Percentiles rank a stretch among this genome's conserved stretches.
phyloP scores from a whole-genome alignment of 1,139 yeast species.

The Hyphopichia pseudoburtonii region DNA sequence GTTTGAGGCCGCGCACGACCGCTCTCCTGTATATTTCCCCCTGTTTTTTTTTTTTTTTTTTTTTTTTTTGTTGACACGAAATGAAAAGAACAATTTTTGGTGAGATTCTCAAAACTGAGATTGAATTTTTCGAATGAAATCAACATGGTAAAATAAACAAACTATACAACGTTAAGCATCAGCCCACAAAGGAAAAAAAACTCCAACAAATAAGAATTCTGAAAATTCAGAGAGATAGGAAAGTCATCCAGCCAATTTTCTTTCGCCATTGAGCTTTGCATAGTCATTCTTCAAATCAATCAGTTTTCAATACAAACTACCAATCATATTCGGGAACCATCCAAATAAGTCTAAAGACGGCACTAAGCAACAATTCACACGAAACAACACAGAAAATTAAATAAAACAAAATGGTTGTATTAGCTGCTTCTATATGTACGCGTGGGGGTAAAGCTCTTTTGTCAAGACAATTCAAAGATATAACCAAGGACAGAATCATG shows the following conservation, averaged over 20 bases:
- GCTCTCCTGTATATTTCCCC: too few relatives aligned
- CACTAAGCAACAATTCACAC: neutral
- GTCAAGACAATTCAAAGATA: conserved; percentile 88
- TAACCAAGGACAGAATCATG: conserved; percentile 82
- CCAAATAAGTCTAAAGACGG: conserved; percentile 1
- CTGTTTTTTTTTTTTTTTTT: too few relatives aligned
- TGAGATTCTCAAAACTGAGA: too few relatives aligned
- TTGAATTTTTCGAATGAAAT: too few relatives aligned
- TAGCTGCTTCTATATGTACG: conserved; percentile 95
- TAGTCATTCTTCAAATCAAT: neutral
- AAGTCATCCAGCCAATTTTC: conserved; percentile 1
- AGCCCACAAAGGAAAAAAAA: too few relatives aligned
- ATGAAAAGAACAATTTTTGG: too few relatives aligned
- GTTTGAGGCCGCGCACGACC: too few relatives aligned
- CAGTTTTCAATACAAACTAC: neutral
- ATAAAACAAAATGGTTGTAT: conserved; percentile 39
- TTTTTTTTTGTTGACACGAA: too few relatives aligned
- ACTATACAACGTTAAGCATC: too few relatives aligned
- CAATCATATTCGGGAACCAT: conserved; percentile 2
- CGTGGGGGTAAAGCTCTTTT: conserved; percentile 92
- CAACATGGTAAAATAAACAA: too few relatives aligned
- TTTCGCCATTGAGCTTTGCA: conserved; percentile 2
- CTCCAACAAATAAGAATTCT: too few relatives aligned
- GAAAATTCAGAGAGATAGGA: neutral
- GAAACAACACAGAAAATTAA: neutral